Evolutionary conservation across 2,329 filamentous ascomycete genomes (phyloP).

Genomic region (Phyllosticta citribraziliensis): DNA sequence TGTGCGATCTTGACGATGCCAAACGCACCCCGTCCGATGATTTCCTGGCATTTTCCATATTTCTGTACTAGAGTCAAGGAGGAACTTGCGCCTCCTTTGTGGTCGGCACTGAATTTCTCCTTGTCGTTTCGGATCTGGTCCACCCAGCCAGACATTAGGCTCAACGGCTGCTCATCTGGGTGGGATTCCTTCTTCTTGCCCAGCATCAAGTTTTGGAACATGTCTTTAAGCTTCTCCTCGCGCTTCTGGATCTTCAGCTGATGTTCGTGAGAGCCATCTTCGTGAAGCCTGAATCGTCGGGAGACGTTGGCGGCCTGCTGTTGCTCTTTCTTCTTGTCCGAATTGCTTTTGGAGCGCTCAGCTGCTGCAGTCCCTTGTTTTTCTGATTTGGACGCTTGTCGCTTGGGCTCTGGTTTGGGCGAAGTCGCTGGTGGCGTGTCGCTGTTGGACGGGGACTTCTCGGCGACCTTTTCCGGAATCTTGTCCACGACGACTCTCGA

Average conservation of each 20-base stretch:
- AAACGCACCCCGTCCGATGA: constrained; percentile 92
- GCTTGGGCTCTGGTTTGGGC: constrained; percentile 20
- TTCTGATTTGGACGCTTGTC: constrained; percentile 21
- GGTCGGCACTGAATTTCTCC: constrained; percentile 63
- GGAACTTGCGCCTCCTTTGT: constrained; percentile 64
- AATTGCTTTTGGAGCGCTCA: constrained; percentile 10
- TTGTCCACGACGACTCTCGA: constrained; percentile 12
- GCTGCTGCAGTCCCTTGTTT: constrained; percentile 9
- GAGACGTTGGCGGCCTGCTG: constrained; percentile 17
- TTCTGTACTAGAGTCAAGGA: constrained; percentile 82
- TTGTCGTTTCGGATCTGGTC: constrained; percentile 86
- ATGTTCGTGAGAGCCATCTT: constrained; percentile 72
- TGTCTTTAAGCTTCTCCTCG: constrained; percentile 88
- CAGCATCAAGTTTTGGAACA: constrained; percentile 73
- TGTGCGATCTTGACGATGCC: constrained; percentile 96
- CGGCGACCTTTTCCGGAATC: constrained; percentile 20
- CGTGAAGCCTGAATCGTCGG: constrained; percentile 46
- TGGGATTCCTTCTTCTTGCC: constrained; percentile 70
- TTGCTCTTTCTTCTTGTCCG: constrained; percentile 20
- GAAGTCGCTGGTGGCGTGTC: constrained; percentile 15
- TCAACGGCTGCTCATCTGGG: constrained; percentile 68
- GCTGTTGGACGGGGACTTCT: constrained; percentile 20
- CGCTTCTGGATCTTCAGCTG: constrained; percentile 80
- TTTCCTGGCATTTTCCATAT: constrained; percentile 96
- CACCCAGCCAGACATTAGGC: constrained; percentile 91